phyloP scores from a whole-genome alignment of 192 early-diverging fungal species.

The Mortierella antarctica region DNA sequence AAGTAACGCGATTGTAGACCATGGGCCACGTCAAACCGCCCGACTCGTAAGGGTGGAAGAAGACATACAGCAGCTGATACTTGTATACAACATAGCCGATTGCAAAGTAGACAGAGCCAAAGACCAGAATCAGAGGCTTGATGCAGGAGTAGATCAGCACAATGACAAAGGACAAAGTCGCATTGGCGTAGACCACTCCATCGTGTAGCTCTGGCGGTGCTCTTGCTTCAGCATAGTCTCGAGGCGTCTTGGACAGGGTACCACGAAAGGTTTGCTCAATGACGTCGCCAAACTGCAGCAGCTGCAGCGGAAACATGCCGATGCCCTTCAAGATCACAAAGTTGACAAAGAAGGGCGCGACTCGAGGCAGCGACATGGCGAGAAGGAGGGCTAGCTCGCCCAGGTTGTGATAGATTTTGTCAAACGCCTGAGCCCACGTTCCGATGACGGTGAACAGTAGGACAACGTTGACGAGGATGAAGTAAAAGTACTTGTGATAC shows the following conservation, averaged over 20 bases:
- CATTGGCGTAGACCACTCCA: slow-evolving; percentile 74
- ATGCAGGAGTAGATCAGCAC: slow-evolving; percentile 83
- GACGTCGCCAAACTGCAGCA: slow-evolving; percentile 74
- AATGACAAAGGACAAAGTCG: slow-evolving; percentile 79
- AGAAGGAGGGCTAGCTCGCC: slow-evolving; percentile 69
- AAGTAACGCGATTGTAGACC: slow-evolving; percentile 74
- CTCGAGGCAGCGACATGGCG: slow-evolving; percentile 72
- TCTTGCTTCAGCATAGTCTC: slow-evolving; percentile 81
- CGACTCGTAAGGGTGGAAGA: slow-evolving; percentile 80
- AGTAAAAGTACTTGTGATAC: slow-evolving; percentile 78
- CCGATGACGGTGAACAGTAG: slow-evolving; percentile 80
- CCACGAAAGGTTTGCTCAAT: slow-evolving; percentile 64
- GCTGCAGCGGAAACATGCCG: slow-evolving; percentile 73
- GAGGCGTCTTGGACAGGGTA: slow-evolving; percentile 78
- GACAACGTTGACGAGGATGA: slow-evolving; percentile 80
- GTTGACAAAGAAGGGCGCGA: slow-evolving; percentile 84
- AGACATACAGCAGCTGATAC: slow-evolving; percentile 83
- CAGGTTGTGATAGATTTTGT: slow-evolving; percentile 72
- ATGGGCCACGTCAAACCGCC: slow-evolving; percentile 78
- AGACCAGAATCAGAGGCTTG: slow-evolving; percentile 76
- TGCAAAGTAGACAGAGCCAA: slow-evolving; percentile 74
- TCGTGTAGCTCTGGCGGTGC: slow-evolving; percentile 77
- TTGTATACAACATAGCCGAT: slow-evolving; percentile 77
- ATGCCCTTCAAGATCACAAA: slow-evolving; percentile 80
- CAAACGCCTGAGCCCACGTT: slow-evolving; percentile 70